phyloP scores from a whole-genome alignment of 345 rosid species.

The Rhizophora mangle region DNA sequence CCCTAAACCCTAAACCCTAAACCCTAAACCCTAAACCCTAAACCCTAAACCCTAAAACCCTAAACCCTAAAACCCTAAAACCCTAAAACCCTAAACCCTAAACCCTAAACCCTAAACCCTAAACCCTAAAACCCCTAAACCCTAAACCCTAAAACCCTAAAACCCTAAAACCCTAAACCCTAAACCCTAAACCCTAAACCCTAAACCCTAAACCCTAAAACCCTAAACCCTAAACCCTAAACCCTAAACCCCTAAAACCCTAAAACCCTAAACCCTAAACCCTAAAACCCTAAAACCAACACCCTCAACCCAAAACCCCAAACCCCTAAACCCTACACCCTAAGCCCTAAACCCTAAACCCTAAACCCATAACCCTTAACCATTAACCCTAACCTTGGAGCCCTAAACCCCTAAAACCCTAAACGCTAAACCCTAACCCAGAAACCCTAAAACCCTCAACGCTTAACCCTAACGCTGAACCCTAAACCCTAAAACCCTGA shows the following conservation, averaged over 20 bases:
- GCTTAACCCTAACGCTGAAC: conserved; percentile 5
- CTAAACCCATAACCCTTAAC: conserved; percentile 2
- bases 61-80: background rate
- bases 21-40: conserved; percentile 16
- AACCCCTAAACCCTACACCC: conserved; percentile 19
- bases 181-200: conserved; percentile 6
- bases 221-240: no score
- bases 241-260: conserved; percentile 13
- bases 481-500: conserved; percentile 6
- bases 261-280: conserved; percentile 22
- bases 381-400: conserved; percentile 4
- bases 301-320: conserved; percentile 16
- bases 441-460: conserved; percentile 3
- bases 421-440: conserved; percentile 14
- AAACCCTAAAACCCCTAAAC: conserved; percentile 16
- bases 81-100: conserved; percentile 4
- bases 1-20: conserved; percentile 19
- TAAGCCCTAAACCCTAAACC: conserved; percentile 16
- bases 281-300: conserved; percentile 19
- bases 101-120: conserved; percentile 12
- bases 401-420: conserved; percentile 7
- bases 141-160: conserved; percentile 9
- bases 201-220: conserved; percentile 1
- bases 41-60: conserved; percentile 3
- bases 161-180: conserved; percentile 1